Evolutionary conservation across 805 yeast species (phyloP), one percentile per base, ranked within the genome.

Genomic region (Suhomyces pyralidae): DNA sequence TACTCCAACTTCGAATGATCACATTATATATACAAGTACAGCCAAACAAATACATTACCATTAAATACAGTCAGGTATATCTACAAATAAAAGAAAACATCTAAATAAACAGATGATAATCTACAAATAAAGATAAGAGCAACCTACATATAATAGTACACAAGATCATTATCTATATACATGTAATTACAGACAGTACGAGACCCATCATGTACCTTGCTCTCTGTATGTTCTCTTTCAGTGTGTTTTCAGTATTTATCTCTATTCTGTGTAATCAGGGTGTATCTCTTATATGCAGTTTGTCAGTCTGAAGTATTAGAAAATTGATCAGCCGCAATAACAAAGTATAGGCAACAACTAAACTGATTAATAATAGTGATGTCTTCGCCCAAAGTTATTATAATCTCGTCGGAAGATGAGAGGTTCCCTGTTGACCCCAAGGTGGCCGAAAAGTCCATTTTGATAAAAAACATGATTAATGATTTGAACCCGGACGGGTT

Each of bases 391-490:
- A 68, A 70, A 57, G 82, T 82, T 45, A 78, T 80, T 2, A 72
- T 90, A 48, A 81, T 85, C 45, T 86, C 96, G 38, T 86, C 91
- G 0, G 97, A 90, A 66, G 90, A 88, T 48, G 96, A 89, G 64
- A 76, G 75, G 55, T 90, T 88, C 70, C 81, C 83, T 14, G 94
- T 90, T 20, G 92, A 88, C 50, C 79, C 83, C 60, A 83, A 84
- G 62, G 91, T 91, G 17, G 96, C 96, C 7, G 96, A 88, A 67
- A 87, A 92, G 67, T 88, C 96, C 6, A 79, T 89, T 36, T 77
- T 92, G 60, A 82, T 92, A 69, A 90, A 89, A 70, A 89, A 92
- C 73, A 85, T 92, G 88, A 76, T 92, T 57, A 86, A 84, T 57
- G 96, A 91, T 71, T 77, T 83, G 62, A 70, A 60, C 66, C 81